A percentile compares a stretch with the other conserved stretches of the same genome.
phyloP scores from a whole-genome alignment of 768 basidiomycete species.

The Lactarius tabidus region DNA sequence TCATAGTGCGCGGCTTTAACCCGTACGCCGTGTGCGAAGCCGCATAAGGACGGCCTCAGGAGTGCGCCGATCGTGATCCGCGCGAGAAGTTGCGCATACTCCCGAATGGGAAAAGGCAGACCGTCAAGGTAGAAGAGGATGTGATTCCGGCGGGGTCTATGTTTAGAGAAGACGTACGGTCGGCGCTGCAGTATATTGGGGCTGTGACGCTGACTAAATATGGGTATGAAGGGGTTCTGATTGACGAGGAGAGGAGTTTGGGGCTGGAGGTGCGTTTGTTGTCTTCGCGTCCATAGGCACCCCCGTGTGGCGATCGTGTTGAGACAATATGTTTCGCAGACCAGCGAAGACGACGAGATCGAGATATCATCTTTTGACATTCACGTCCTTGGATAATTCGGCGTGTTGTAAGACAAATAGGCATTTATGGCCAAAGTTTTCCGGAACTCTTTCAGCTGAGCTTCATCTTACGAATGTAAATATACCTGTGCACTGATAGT shows the following conservation, averaged over 20 bases:
- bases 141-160: conserved; percentile 9
- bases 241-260: conserved; percentile 33
- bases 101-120: conserved; percentile 8
- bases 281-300: neutral
- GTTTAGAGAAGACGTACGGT: conserved; percentile 25
- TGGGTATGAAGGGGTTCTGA: conserved; percentile 28
- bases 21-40: conserved; percentile 12
- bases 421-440: neutral
- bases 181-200: conserved; percentile 30
- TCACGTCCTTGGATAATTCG: conserved; percentile 16
- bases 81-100: neutral
- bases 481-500: neutral
- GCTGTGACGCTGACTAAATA: conserved; percentile 17
- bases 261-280: conserved; percentile 27
- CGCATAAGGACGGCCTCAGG: neutral
- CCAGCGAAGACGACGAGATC: conserved; percentile 11
- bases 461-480: neutral
- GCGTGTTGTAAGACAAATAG: neutral
- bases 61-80: conserved; percentile 1
- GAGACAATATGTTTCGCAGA: conserved; percentile 10
- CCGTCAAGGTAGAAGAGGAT: conserved; percentile 10
- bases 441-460: neutral
- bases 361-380: conserved; percentile 20
- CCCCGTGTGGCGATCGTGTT: too few species aligned
- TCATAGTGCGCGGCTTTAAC: conserved; percentile 30